A percentile compares a stretch with the other conserved stretches of the same genome.
Evolutionary conservation across 495 filamentous ascomycete species (phyloP).

Genomic region (Filosporella fistucella): DNA sequence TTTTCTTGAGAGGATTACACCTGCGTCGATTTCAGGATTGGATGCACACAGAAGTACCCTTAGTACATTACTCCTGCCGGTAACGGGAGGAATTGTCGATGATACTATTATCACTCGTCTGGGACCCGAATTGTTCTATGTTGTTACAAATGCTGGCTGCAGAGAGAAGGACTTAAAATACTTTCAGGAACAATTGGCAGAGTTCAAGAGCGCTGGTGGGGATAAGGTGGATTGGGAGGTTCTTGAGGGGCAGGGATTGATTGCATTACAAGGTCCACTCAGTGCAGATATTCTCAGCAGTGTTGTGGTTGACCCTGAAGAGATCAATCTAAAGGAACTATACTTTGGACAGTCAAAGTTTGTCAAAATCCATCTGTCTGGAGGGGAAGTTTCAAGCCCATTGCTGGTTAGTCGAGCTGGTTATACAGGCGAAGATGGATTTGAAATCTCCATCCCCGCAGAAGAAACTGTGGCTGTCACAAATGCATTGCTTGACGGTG

Average conservation of each 20-base stretch:
- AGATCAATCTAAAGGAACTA: conserved; percentile 58
- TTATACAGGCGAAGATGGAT: conserved; percentile 97
- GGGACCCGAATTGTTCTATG: conserved; percentile 67
- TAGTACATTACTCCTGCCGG: conserved; percentile 70
- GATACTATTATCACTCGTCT: conserved; percentile 85
- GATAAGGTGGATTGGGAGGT: conserved; percentile 65
- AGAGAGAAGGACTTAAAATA: conserved; percentile 80
- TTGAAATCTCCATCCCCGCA: conserved; percentile 83
- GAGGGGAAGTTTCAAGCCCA: conserved; percentile 35
- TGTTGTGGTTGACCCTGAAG: conserved; percentile 42
- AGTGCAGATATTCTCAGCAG: conserved; percentile 57
- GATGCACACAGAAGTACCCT: conserved; percentile 63
- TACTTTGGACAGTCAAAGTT: conserved; percentile 75
- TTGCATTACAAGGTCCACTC: conserved; percentile 86
- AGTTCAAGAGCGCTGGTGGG: conserved; percentile 35
- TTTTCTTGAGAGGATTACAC: conserved; percentile 79
- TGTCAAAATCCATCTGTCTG: conserved; percentile 38
- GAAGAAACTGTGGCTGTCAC: conserved; percentile 47
- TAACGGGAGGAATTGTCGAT: conserved; percentile 87
- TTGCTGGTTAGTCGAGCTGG: conserved; percentile 82
- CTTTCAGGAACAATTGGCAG: conserved; percentile 56
- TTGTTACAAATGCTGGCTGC: conserved; percentile 95
- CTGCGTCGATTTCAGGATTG: conserved; percentile 57
- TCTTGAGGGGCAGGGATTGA: conserved; percentile 57
- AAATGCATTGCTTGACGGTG: conserved; percentile 59